A percentile compares a stretch with the other conserved stretches of the same genome.
phyloP scores from a whole-genome alignment of 768 basidiomycete species.

The Grammothele lineata region DNA sequence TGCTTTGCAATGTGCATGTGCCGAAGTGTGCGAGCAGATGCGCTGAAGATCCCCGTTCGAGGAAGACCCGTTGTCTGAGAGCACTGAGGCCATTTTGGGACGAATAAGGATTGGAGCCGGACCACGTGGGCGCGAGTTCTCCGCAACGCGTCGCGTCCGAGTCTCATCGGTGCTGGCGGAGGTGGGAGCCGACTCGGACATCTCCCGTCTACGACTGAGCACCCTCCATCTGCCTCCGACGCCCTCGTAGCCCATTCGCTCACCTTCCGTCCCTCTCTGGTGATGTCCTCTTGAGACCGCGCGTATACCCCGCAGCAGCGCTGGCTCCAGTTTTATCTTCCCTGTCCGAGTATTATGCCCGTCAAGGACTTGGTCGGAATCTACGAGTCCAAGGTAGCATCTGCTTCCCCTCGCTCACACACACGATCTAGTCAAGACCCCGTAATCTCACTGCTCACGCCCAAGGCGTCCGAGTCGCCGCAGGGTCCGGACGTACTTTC shows the following conservation, averaged over 20 bases:
- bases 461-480: background rate
- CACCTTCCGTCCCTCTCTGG: background rate
- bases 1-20: too few relatives aligned
- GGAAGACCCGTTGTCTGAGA: too few relatives aligned
- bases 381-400: constrained; percentile 18
- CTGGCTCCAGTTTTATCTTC: background rate
- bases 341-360: constrained; percentile 20
- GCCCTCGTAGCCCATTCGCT: background rate
- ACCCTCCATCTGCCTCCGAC: too few relatives aligned
- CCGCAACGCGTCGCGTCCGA: constrained; percentile 4
- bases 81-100: background rate
- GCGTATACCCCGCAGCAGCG: too few relatives aligned
- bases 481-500: background rate
- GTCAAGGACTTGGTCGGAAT: constrained; percentile 27
- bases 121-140: constrained; percentile 6
- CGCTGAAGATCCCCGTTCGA: too few relatives aligned
- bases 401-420: background rate
- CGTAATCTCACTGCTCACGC: background rate
- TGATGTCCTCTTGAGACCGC: too few relatives aligned
- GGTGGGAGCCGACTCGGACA: too few relatives aligned
- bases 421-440: background rate
- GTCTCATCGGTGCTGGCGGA: too few relatives aligned
- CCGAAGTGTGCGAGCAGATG: too few relatives aligned
- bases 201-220: too few relatives aligned
- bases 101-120: constrained; percentile 1